Percentiles rank a stretch among this genome's conserved stretches.
Conservation (phyloP, 768 basidiomycete species). For the Tulasnella sp. region DNA sequence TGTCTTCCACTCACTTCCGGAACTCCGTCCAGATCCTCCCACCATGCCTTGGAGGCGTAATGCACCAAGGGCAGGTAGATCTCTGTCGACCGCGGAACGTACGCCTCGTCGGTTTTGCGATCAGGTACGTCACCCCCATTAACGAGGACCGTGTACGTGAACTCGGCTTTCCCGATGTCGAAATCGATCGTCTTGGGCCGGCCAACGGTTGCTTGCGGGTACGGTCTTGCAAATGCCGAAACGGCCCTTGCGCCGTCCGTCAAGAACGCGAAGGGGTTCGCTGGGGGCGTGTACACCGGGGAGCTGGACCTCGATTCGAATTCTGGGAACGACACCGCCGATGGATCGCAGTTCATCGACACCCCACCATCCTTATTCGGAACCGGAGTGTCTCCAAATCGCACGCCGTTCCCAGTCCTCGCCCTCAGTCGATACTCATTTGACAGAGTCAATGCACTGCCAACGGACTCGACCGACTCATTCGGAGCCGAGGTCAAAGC, state of each 20-base stretch:
- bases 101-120: conserved; percentile 13
- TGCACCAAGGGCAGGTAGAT: conserved; percentile 87
- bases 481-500: not conserved
- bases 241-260: conserved; percentile 79
- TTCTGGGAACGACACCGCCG: not conserved
- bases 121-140: conserved; percentile 40
- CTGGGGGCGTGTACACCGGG: not conserved
- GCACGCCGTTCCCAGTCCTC: not conserved
- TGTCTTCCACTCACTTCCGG: not conserved
- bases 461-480: conserved; percentile 1
- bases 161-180: conserved; percentile 56
- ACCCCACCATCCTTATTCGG: not conserved
- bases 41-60: conserved; percentile 43
- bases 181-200: conserved; percentile 54
- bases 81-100: conserved; percentile 53
- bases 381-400: not conserved
- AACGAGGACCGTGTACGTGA: conserved; percentile 60
- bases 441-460: not conserved
- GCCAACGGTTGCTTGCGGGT: conserved; percentile 66
- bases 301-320: not conserved
- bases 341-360: not conserved
- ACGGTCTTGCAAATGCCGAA: conserved; percentile 77
- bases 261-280: conserved; percentile 48
- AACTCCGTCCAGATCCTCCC: not conserved
- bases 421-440: conserved; percentile 10